Evolutionary conservation across 371 early-diverging fungal genomes (phyloP).

Genomic region (Zancudomyces culisetae): DNA sequence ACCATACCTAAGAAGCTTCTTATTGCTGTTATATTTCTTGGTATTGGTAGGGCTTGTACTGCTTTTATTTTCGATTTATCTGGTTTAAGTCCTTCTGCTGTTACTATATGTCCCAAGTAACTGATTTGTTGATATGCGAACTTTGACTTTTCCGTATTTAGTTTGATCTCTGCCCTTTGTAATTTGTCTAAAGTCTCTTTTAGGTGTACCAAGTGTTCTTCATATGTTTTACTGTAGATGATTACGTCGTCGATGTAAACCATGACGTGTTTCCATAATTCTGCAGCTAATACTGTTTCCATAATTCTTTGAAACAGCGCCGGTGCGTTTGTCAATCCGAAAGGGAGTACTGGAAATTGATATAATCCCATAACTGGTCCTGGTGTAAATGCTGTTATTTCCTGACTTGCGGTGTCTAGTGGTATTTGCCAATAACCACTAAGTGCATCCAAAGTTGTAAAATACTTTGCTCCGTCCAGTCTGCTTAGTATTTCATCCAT

Average conservation of each 20-base stretch:
- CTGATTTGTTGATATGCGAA: slow-evolving; percentile 18
- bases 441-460: slow-evolving; percentile 13
- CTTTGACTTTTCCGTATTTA: slow-evolving; percentile 30
- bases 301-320: not conserved
- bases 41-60: slow-evolving; percentile 21
- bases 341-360: slow-evolving; percentile 29
- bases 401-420: not conserved
- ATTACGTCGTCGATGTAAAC: slow-evolving; percentile 4
- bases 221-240: not conserved
- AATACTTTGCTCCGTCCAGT: slow-evolving; percentile 4
- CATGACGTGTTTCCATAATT: not conserved
- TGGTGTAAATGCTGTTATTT: not conserved
- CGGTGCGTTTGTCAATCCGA: slow-evolving; percentile 15
- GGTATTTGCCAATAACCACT: not conserved
- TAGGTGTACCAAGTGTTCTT: slow-evolving; percentile 3
- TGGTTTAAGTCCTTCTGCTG: slow-evolving; percentile 8
- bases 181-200: slow-evolving; percentile 10
- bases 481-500: slow-evolving; percentile 19
- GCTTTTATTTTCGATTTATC: slow-evolving; percentile 18
- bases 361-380: slow-evolving; percentile 13
- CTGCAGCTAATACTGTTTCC: not conserved
- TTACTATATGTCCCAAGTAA: slow-evolving; percentile 27
- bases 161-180: not conserved
- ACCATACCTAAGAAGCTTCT: slow-evolving; percentile 29
- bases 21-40: slow-evolving; percentile 16